Base-by-base conservation (phyloP, 441 rosid genomes). In the Bocquillonia castaneifolia region DNA sequence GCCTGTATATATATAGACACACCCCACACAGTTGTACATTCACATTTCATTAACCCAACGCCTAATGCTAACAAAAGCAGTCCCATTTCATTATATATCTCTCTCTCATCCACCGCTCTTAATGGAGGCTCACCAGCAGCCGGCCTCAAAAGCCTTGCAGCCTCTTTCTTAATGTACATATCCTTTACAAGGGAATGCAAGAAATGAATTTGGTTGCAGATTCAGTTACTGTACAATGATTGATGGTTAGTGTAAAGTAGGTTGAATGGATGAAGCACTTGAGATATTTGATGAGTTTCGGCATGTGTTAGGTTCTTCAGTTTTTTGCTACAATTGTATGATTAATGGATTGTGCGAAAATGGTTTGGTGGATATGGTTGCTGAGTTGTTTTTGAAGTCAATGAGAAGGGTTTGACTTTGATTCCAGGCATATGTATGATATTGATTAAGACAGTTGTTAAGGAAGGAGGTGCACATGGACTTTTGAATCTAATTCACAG, bases 281-380 rank as follows among this genome's bases (percentile, higher is more conserved):
- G 82, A 86, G 80, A 68, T 86, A 64, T 88, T 92, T 85, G 89
- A 89, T 67, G 90, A 88, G 75, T 72, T 85, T 74, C 85, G 90
- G 79, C 66, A 42, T 70, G 72, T 76, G 34, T 76, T 78, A 50
- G 68, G 79, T 74, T 75, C 87, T 48, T 82, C 94, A 23, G 80
- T 69, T 73, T 76, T 75, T 32, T 85, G 91, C 78, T 89, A 85
- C 77, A 86, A 84, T 71, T 70, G 80, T 55, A 79, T 89, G 48
- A 79, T 88, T 66, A 68, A 57, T 50, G 89, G 91, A 22, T 87
- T 92, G 44, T 88, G 96, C 84, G 70, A 75, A 67, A 78, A 63
- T 44, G 86, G 78, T 68, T 81, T 79, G 90, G 75, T 84, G 64
- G 85, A 81, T 77, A 64, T 82, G 76, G 97, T 92, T 59, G 72